Conservation (phyloP, 495 filamentous ascomycete species). For the Ramalina intermedia region DNA sequence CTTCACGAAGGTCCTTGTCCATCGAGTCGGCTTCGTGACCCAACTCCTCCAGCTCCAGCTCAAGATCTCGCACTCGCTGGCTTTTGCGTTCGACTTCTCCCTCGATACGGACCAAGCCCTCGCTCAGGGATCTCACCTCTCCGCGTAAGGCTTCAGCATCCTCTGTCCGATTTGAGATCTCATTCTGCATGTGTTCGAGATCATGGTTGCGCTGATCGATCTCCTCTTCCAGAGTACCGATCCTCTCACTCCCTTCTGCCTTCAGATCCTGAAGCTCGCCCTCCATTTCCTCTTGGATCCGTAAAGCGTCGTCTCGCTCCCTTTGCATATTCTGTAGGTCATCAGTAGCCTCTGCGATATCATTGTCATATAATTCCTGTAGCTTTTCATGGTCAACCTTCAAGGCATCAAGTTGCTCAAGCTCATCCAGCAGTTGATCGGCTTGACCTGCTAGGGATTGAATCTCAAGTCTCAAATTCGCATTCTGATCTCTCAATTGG, state of each 20-base stretch:
- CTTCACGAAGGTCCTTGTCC: conserved; percentile 59
- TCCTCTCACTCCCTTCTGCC: conserved; percentile 44
- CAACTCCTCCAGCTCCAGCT: conserved; percentile 59
- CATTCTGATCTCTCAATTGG: conserved; percentile 72
- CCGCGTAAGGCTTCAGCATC: conserved; percentile 72
- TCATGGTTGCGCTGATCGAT: conserved; percentile 59
- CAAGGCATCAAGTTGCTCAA: conserved; percentile 44
- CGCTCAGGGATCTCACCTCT: conserved; percentile 82
- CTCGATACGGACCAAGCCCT: conserved; percentile 69
- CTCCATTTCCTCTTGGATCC: conserved; percentile 65
- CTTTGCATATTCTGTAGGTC: conserved; percentile 70
- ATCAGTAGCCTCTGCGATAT: conserved; percentile 59
- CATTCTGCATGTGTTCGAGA: conserved; percentile 51
- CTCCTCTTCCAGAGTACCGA: conserved; percentile 70
- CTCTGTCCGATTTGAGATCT: conserved; percentile 48
- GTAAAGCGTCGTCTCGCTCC: conserved; percentile 76
- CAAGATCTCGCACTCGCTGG: conserved; percentile 55
- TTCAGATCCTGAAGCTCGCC: conserved; percentile 61
- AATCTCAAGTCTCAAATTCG: conserved; percentile 69
- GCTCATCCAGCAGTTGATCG: conserved; percentile 48
- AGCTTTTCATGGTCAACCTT: conserved; percentile 45
- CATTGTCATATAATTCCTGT: conserved; percentile 51
- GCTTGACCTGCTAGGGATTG: conserved; percentile 65
- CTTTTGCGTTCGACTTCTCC: conserved; percentile 61
- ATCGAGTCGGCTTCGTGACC: conserved; percentile 65